Conservation (phyloP, 179 eudicot genomes). For the Corrigiola litoralis region DNA sequence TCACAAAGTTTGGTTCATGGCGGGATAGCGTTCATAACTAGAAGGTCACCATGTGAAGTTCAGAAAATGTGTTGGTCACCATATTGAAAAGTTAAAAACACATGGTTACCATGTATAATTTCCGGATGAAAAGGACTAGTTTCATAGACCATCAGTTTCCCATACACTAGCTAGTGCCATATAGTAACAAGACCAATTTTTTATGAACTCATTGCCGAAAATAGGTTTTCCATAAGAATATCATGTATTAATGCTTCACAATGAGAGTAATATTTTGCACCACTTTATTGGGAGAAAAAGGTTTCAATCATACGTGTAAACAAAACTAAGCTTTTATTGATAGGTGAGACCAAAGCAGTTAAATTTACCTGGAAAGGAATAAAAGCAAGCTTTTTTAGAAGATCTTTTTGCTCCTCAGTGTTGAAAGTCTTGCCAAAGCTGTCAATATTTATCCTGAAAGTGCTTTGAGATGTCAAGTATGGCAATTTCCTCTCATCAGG, state of each 20-base stretch:
- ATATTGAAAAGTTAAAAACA: too few species aligned
- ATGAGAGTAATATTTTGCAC: not conserved
- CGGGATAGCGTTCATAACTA: too few species aligned
- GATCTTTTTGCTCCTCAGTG: constrained; percentile 63
- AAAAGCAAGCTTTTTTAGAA: constrained; percentile 55
- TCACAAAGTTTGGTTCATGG: too few species aligned
- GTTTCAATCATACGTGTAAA: not conserved
- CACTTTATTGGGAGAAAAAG: not conserved
- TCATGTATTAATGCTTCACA: not conserved
- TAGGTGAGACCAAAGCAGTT: not conserved
- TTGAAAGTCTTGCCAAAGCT: constrained; percentile 79
- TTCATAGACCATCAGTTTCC: too few species aligned
- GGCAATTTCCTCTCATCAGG: constrained; percentile 78
- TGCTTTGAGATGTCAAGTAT: constrained; percentile 61
- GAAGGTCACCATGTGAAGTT: too few species aligned
- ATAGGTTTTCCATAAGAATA: too few species aligned
- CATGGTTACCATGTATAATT: too few species aligned
- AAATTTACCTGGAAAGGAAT: constrained; percentile 82
- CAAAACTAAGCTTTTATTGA: not conserved
- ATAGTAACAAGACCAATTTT: too few species aligned
- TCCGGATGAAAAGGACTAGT: too few species aligned
- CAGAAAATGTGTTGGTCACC: too few species aligned
- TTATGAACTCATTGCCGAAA: too few species aligned
- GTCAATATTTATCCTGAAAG: constrained; percentile 73
- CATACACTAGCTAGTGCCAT: too few species aligned